These are phyloP conservation scores for Bromus sterilis DNA, from an alignment of 176 grass and related monocot genomes.

Conservation along the genomic window DNA sequence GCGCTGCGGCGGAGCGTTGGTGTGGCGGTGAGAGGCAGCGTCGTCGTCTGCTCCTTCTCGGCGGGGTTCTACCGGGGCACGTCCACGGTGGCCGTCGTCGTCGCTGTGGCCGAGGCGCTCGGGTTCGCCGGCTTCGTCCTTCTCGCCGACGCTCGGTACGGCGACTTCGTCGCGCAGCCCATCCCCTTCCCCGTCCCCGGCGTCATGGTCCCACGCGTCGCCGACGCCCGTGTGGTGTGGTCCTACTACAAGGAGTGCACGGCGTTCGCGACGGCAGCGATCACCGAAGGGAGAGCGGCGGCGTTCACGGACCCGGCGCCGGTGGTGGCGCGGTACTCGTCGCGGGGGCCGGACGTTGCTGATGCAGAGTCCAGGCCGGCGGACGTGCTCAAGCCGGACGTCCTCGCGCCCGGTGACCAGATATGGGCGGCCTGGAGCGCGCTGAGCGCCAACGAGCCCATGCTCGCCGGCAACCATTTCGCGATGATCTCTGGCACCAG, in stretches of 20 bases:
- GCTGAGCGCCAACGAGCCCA: slow-evolving; percentile 8
- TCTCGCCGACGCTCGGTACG: slow-evolving; percentile 26
- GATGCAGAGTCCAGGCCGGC: slow-evolving; percentile 20
- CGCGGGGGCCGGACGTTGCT: slow-evolving; percentile 42
- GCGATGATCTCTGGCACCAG: slow-evolving; percentile 59
- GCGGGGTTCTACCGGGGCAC: slow-evolving; percentile 45
- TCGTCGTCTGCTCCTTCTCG: slow-evolving; percentile 55
- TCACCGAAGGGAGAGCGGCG: slow-evolving; percentile 37
- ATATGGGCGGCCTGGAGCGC: slow-evolving; percentile 70
- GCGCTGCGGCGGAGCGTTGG: too few relatives aligned
- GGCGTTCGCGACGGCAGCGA: slow-evolving; percentile 20
- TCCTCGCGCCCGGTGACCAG: slow-evolving; percentile 47
- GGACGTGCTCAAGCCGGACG: slow-evolving; percentile 55
- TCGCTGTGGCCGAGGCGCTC: slow-evolving; percentile 33
- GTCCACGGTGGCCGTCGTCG: slow-evolving; percentile 35
- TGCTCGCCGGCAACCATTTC: slow-evolving; percentile 36
- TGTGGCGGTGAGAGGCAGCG: neutral
- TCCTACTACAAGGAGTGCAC: slow-evolving; percentile 53
- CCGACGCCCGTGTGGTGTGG: slow-evolving; percentile 36
- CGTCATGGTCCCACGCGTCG: slow-evolving; percentile 43
- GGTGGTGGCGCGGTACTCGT: slow-evolving; percentile 30
- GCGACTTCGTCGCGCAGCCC: slow-evolving; percentile 13
- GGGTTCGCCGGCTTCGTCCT: slow-evolving; percentile 50
- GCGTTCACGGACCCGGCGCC: neutral
- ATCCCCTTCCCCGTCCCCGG: slow-evolving; percentile 29